Conservation (phyloP, 371 early-diverging fungal species). For the Nematocida ironsii region DNA sequence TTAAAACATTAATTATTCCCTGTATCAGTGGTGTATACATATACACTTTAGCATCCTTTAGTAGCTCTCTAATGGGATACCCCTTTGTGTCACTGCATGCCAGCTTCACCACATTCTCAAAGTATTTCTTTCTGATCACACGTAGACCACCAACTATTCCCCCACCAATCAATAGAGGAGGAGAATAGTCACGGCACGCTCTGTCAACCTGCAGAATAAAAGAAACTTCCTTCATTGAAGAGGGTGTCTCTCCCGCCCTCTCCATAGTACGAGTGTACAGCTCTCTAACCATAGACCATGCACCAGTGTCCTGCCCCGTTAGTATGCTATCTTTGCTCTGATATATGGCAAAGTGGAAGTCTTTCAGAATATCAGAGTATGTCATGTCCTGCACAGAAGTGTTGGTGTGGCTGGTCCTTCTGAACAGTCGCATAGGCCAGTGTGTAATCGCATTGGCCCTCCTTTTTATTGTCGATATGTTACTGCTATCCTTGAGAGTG, state of each 20-base stretch:
- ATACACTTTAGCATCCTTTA: not conserved
- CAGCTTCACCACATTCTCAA: not conserved
- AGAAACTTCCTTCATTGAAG: conserved; percentile 9
- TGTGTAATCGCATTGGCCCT: not conserved
- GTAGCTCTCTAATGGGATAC: not conserved
- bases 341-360: conserved; percentile 17
- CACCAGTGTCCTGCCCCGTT: conserved; percentile 1
- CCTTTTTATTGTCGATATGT: too few species aligned
- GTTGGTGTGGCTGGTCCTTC: not conserved
- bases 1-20: not conserved
- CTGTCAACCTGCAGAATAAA: conserved; percentile 27
- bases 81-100: not conserved
- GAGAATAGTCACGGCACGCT: conserved; percentile 33
- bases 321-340: not conserved
- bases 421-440: conserved; percentile 13
- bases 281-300: conserved; percentile 37
- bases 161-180: conserved; percentile 4
- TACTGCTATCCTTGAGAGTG: not conserved
- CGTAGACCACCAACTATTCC: conserved; percentile 30
- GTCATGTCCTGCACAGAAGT: conserved; percentile 2
- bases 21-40: not conserved
- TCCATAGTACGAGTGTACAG: conserved; percentile 37
- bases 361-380: conserved; percentile 17
- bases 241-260: not conserved
- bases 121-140: not conserved